These are phyloP conservation scores for Candida sithepensis DNA, from an alignment of 805 yeast species.

Conservation along the genomic window DNA sequence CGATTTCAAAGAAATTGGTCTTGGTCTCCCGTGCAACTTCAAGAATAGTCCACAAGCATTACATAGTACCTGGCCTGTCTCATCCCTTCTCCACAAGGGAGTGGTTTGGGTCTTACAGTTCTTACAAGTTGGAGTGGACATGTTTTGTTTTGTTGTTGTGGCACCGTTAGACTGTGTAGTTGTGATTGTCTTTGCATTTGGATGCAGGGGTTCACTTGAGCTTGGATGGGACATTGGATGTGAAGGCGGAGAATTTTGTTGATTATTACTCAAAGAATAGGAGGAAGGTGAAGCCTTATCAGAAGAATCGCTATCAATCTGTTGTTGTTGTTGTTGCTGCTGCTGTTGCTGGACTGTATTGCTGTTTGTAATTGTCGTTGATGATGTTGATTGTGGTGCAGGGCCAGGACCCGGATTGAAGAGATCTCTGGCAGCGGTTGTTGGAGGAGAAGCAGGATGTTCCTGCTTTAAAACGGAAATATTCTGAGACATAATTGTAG, in stretches of 20 bases:
- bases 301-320: background rate
- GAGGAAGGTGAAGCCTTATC: slow-evolving; percentile 7
- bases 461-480: slow-evolving; percentile 10
- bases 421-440: background rate
- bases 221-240: background rate
- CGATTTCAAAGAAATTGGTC: slow-evolving; percentile 88
- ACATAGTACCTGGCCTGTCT: slow-evolving; percentile 83
- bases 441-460: slow-evolving; percentile 8
- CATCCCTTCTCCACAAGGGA: slow-evolving; percentile 94
- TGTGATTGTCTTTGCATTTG: slow-evolving; percentile 59
- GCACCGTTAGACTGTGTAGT: slow-evolving; percentile 56
- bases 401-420: background rate
- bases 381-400: background rate
- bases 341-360: background rate
- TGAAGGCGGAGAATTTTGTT: slow-evolving; percentile 1
- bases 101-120: slow-evolving; percentile 92
- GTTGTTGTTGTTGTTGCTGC: background rate
- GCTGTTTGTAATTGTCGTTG: background rate
- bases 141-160: slow-evolving; percentile 61
- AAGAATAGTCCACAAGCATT: slow-evolving; percentile 91
- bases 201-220: slow-evolving; percentile 37
- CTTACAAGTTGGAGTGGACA: slow-evolving; percentile 70
- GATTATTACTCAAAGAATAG: background rate
- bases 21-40: slow-evolving; percentile 86
- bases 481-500: slow-evolving; percentile 6